phyloP scores from a whole-genome alignment of 352 stramenopile species.

The Pythium dissimile region DNA sequence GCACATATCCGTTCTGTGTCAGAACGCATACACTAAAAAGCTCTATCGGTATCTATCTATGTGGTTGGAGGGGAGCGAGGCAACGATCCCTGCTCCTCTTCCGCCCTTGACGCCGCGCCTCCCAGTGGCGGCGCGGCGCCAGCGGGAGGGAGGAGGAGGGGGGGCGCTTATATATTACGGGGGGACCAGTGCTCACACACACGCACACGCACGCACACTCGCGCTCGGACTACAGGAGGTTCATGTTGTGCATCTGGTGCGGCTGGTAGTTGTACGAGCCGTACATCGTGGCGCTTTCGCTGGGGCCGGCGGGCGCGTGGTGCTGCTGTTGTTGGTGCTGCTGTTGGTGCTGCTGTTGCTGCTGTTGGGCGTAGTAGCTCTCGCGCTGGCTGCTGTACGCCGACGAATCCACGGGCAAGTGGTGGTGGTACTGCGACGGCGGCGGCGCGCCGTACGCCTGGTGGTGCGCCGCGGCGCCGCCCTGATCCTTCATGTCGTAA shows the following conservation, averaged over 20 bases:
- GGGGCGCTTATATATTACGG: slow-evolving; percentile 26
- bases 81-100: too few species aligned
- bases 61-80: too few species aligned
- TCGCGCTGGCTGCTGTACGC: slow-evolving; percentile 46
- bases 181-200: neutral
- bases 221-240: slow-evolving; percentile 44
- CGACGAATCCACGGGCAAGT: slow-evolving; percentile 53
- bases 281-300: slow-evolving; percentile 59
- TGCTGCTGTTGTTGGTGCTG: too few species aligned
- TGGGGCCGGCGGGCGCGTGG: slow-evolving; percentile 25
- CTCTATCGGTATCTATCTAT: too few species aligned
- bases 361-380: slow-evolving; percentile 42
- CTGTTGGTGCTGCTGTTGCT: slow-evolving; percentile 7
- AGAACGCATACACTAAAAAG: too few species aligned
- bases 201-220: too few species aligned
- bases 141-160: too few species aligned
- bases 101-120: too few species aligned
- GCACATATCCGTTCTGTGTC: too few species aligned
- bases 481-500: slow-evolving; percentile 73
- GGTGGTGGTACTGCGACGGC: slow-evolving; percentile 61
- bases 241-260: slow-evolving; percentile 82
- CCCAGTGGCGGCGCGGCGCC: too few species aligned
- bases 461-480: slow-evolving; percentile 30
- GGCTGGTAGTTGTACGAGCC: slow-evolving; percentile 43
- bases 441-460: slow-evolving; percentile 39